Conservation (phyloP, 1,284 basidiomycete genomes). For the Veloporphyrellus conicus region DNA sequence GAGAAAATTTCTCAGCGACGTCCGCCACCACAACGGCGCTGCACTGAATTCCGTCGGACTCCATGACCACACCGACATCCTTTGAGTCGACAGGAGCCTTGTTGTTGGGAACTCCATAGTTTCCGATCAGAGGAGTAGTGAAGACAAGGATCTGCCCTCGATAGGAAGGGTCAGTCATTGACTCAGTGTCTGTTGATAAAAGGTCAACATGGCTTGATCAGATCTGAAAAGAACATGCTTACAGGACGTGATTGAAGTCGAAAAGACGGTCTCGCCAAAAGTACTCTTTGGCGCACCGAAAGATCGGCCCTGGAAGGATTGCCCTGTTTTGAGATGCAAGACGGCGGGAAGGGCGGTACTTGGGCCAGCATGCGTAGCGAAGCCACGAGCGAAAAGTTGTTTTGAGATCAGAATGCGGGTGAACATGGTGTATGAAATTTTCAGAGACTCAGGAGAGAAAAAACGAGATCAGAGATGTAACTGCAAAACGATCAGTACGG, state of each 20-base stretch:
- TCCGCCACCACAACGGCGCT: constrained; percentile 92
- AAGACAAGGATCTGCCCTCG: constrained; percentile 97
- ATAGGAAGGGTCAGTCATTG: constrained; percentile 99
- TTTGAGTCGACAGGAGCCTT: constrained; percentile 68
- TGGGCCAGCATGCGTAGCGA: constrained; percentile 63
- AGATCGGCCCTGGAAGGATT: constrained; percentile 84
- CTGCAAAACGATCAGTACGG: constrained; percentile 37
- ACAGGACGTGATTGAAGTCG: constrained; percentile 98
- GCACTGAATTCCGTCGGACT: constrained; percentile 88
- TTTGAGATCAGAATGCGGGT: constrained; percentile 49
- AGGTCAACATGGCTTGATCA: constrained; percentile 10
- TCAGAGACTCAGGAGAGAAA: constrained; percentile 67
- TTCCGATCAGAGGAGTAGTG: constrained; percentile 96
- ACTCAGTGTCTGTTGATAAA: constrained; percentile 79
- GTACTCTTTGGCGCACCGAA: constrained; percentile 88
- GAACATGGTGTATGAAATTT: constrained; percentile 44
- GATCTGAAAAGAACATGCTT: constrained; percentile 29
- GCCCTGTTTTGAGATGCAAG: constrained; percentile 90
- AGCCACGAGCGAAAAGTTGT: constrained; percentile 50
- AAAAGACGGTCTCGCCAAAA: constrained; percentile 98
- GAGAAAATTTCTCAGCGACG: constrained; percentile 91
- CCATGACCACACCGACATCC: constrained; percentile 87
- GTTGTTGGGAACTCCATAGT: constrained; percentile 95
- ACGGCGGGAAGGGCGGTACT: constrained; percentile 63
- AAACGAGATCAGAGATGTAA: constrained; percentile 82